These are phyloP conservation scores for Macrocybe gigantea DNA, from an alignment of 768 basidiomycete species.

Conservation along the genomic window DNA sequence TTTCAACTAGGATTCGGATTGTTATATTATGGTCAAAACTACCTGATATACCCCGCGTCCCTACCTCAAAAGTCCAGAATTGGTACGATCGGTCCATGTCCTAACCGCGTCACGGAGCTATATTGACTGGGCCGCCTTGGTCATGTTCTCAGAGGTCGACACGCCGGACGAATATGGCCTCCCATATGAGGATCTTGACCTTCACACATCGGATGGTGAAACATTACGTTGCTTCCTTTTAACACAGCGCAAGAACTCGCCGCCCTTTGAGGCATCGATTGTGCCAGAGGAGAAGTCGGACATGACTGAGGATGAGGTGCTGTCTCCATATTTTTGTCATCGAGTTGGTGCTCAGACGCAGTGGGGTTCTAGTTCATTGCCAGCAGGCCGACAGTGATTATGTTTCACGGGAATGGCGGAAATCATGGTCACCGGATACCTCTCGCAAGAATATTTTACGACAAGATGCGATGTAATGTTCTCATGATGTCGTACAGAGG, in stretches of 20 bases:
- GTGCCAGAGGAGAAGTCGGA: conserved; percentile 31
- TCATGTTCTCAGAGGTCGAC: conserved; percentile 51
- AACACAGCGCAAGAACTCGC: conserved; percentile 42
- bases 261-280: conserved; percentile 22
- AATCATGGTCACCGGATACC: conserved; percentile 90
- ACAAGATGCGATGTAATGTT: conserved; percentile 86
- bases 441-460: conserved; percentile 75
- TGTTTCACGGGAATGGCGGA: conserved; percentile 91
- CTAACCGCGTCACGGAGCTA: conserved; percentile 6
- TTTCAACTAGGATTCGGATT: conserved; percentile 53
- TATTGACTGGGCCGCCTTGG: background rate
- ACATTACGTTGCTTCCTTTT: conserved; percentile 76
- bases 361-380: conserved; percentile 29
- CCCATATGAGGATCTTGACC: conserved; percentile 67
- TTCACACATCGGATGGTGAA: conserved; percentile 69
- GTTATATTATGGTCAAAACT: conserved; percentile 82
- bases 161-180: conserved; percentile 65
- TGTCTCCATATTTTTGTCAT: background rate
- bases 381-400: conserved; percentile 76
- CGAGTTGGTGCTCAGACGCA: background rate
- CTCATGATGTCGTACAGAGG: conserved; percentile 93
- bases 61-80: conserved; percentile 74
- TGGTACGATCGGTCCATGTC: conserved; percentile 31
- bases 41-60: conserved; percentile 86
- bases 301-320: conserved; percentile 3